Evolutionary conservation across 2,329 filamentous ascomycete species (phyloP), one percentile per base, ranked within the genome.

Genomic region (Stemphylium vesicarium): DNA sequence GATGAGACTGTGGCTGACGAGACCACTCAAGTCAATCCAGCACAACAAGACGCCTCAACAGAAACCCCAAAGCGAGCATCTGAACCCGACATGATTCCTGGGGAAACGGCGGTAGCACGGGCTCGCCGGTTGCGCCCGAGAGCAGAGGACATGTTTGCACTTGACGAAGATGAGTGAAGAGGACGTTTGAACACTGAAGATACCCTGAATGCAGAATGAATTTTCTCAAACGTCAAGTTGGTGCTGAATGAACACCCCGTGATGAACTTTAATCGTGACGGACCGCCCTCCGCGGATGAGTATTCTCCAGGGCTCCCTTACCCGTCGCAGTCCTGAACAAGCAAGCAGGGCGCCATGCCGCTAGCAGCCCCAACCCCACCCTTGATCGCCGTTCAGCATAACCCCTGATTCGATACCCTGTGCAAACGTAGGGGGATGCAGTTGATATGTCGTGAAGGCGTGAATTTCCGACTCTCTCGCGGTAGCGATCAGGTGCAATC

Each of bases 101-200:
- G 68, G 33, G 73, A 76, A 60, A 71, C 72, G 1, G 68, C 69
- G 32, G 73, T 73, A 10, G 73, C 73, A 29, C 68, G 72, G 39
- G 73, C 73, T 57, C 65, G 70, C 5, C 59, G 72, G 13, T 54
- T 69, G 13, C 63, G 75, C 38, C 74, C 75, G 6, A 72, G 63
- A 43, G 74, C 75, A 5, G 73, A 75, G 53, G 75, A 77, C 53
- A 76, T 77, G 73, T 77, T 77, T 63, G 72, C 65, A 11, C 68
- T 69, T 10, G 71, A 74, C 18, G 68, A 65, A 20, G 49, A 47
- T 13, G 43, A 53, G 32, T n/a, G 46, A 35, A 24, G 18, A 24
- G 24, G 2, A 4, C 3, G 35, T 7, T 13, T 16, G 45, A 12
- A n/a, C 13, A 7, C 12, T 4, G 13, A 47, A 50, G 53, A 59